A percentile compares a stretch with the other conserved stretches of the same genome.
Conservation (phyloP, 306 rosid genomes). For the Vigna trinervia region DNA sequence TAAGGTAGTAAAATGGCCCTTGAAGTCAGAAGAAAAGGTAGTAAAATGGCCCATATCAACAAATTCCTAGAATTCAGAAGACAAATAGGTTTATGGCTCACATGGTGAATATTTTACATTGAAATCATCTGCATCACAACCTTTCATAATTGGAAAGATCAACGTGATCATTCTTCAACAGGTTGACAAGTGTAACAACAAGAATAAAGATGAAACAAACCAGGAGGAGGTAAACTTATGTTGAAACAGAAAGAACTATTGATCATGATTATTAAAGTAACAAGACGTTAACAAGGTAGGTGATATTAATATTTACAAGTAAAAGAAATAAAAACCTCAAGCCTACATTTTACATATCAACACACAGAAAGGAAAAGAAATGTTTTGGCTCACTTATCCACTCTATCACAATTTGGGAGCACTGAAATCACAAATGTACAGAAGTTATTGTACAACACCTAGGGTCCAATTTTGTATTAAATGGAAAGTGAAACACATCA, state of each 20-base stretch:
- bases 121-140: neutral
- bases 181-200: neutral
- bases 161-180: neutral
- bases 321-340: neutral
- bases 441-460: conserved; percentile 1
- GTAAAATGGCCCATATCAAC: neutral
- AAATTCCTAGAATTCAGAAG: neutral
- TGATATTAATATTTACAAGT: neutral
- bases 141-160: neutral
- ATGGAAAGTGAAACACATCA: neutral
- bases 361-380: neutral
- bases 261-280: neutral
- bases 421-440: neutral
- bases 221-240: neutral
- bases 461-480: neutral
- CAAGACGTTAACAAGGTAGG: neutral
- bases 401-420: conserved; percentile 3
- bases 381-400: neutral
- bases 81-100: neutral
- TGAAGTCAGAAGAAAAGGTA: no score
- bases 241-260: neutral
- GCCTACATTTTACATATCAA: conserved; percentile 14
- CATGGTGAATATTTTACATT: neutral
- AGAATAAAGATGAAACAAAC: neutral
- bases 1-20: neutral